These are phyloP conservation scores for Vachellia pachyceras DNA, from an alignment of 306 rosid species.

Conservation along the genomic window DNA sequence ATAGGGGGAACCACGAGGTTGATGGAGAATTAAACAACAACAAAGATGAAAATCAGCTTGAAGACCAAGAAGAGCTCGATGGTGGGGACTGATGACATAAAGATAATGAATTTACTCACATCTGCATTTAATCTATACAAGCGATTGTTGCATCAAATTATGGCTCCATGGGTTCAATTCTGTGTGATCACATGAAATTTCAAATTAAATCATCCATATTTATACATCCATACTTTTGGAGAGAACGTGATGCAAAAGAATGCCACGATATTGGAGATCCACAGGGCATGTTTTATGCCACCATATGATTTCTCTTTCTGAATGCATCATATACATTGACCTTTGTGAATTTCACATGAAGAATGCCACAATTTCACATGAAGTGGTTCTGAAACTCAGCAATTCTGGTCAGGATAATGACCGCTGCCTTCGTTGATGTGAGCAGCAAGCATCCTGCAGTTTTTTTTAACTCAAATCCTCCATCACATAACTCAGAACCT, in stretches of 20 bases:
- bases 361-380: background rate
- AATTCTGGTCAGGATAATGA: slow-evolving; percentile 9
- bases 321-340: background rate
- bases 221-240: background rate
- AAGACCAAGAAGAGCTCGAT: slow-evolving; percentile 95
- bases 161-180: slow-evolving; percentile 37
- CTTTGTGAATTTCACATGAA: background rate
- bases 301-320: background rate
- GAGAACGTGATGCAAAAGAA: background rate
- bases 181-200: slow-evolving; percentile 30
- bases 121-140: slow-evolving; percentile 47
- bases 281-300: background rate
- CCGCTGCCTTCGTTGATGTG: slow-evolving; percentile 7
- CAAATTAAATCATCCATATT: background rate
- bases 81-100: slow-evolving; percentile 70
- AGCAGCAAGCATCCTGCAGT: slow-evolving; percentile 13
- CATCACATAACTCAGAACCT: slow-evolving; percentile 26
- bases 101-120: slow-evolving; percentile 27
- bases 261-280: background rate
- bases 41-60: slow-evolving; percentile 81
- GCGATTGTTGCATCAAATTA: slow-evolving; percentile 36
- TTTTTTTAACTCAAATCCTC: slow-evolving; percentile 16
- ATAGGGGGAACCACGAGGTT: slow-evolving; percentile 56
- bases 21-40: slow-evolving; percentile 65
- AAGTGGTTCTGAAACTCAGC: slow-evolving; percentile 28